Percentiles rank a stretch among this genome's conserved stretches.
These are phyloP conservation scores for Naumovozyma dairenensis DNA, from an alignment of 805 yeast genomes.

Conservation along the genomic window DNA sequence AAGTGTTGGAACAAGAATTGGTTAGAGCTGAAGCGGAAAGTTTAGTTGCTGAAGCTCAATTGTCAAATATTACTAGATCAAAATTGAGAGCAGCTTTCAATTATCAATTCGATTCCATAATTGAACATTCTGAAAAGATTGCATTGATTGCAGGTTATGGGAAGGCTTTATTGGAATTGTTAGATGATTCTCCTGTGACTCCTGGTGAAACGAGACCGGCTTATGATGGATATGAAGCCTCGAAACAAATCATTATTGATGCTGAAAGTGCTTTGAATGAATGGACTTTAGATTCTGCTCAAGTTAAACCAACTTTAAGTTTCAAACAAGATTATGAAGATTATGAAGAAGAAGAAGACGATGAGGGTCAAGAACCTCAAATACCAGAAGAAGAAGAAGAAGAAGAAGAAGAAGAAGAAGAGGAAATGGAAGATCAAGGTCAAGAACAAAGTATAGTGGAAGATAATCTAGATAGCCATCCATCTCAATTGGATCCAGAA, in stretches of 20 bases:
- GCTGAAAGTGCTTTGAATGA: slow-evolving; percentile 75
- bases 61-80: slow-evolving; percentile 80
- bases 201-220: slow-evolving; percentile 91
- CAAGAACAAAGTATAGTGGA: slow-evolving; percentile 1
- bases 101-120: slow-evolving; percentile 75
- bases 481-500: background rate
- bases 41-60: slow-evolving; percentile 84
- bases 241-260: slow-evolving; percentile 78
- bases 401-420: slow-evolving; percentile 12
- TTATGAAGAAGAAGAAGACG: slow-evolving; percentile 41
- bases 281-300: slow-evolving; percentile 79
- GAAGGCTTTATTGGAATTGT: slow-evolving; percentile 70
- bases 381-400: slow-evolving; percentile 39
- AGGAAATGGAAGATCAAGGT: slow-evolving; percentile 1
- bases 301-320: slow-evolving; percentile 70
- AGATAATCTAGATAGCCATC: background rate
- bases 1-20: slow-evolving; percentile 76
- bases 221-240: slow-evolving; percentile 81
- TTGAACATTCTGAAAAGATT: slow-evolving; percentile 78
- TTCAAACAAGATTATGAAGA: slow-evolving; percentile 44
- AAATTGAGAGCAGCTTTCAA: slow-evolving; percentile 76
- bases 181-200: slow-evolving; percentile 77
- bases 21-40: slow-evolving; percentile 91
- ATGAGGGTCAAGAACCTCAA: slow-evolving; percentile 43
- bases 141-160: slow-evolving; percentile 87